Evolutionary conservation across 148 eudicot species (phyloP).

Genomic region (Nepenthes gracilis): DNA sequence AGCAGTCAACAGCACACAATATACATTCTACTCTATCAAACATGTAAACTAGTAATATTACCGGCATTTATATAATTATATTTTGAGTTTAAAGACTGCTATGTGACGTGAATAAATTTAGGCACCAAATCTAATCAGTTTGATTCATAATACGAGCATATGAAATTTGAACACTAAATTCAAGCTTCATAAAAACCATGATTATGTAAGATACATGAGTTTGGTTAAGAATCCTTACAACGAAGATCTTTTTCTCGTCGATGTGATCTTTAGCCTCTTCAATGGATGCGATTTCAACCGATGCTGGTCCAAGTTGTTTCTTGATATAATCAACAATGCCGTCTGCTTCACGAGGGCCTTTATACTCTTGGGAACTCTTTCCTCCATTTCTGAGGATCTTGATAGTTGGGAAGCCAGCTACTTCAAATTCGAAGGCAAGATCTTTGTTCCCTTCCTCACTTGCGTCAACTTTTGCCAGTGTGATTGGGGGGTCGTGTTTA

Average conservation of each 20-base stretch:
- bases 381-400: slow-evolving; percentile 70
- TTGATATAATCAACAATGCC: slow-evolving; percentile 57
- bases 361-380: slow-evolving; percentile 44
- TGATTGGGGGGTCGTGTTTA: slow-evolving; percentile 51
- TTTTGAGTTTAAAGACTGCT: too few species aligned
- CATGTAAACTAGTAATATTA: too few species aligned
- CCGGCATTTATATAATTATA: too few species aligned
- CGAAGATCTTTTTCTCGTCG: slow-evolving; percentile 35
- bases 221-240: slow-evolving; percentile 32
- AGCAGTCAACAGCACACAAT: too few species aligned
- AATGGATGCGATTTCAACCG: slow-evolving; percentile 47
- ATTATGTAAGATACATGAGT: background rate
- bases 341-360: slow-evolving; percentile 73
- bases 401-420: slow-evolving; percentile 66
- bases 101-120: too few species aligned
- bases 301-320: slow-evolving; percentile 76
- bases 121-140: too few species aligned
- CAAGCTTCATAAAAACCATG: background rate
- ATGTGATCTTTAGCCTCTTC: slow-evolving; percentile 31
- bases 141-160: too few species aligned
- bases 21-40: too few species aligned
- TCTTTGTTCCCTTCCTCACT: slow-evolving; percentile 44
- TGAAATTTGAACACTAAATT: background rate
- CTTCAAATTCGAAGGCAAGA: slow-evolving; percentile 27
- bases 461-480: slow-evolving; percentile 66